Conservation (phyloP, 2,329 filamentous ascomycete genomes). For the Sarocladium oryzae region DNA sequence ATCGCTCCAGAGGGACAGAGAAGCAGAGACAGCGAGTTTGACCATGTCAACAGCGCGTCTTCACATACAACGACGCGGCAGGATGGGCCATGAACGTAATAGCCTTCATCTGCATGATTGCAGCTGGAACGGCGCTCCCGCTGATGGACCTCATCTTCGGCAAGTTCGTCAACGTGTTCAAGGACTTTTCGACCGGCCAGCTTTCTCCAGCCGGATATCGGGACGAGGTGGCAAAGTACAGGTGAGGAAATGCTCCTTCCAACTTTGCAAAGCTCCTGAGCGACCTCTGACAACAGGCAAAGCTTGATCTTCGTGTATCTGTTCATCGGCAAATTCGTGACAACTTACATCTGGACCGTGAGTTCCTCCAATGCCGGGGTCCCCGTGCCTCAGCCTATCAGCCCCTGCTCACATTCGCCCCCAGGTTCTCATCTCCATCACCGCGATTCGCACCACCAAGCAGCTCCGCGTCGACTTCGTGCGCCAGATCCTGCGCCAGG, state of each 20-base stretch:
- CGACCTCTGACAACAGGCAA: too few species aligned
- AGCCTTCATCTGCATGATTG: constrained; percentile 30
- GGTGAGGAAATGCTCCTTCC: constrained; percentile 24
- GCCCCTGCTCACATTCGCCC: neutral
- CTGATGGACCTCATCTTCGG: constrained; percentile 56
- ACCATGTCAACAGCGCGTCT: constrained; percentile 25
- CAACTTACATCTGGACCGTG: constrained; percentile 51
- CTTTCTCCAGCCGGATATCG: constrained; percentile 41
- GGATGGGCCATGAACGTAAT: constrained; percentile 31
- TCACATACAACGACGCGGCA: constrained; percentile 29
- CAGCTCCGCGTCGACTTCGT: constrained; percentile 31
- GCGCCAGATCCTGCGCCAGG: constrained; percentile 38
- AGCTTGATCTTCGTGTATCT: constrained; percentile 53
- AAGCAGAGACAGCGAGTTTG: neutral
- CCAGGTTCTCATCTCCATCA: constrained; percentile 29
- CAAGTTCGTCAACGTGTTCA: constrained; percentile 47
- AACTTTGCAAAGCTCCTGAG: too few species aligned
- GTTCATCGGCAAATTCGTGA: constrained; percentile 46
- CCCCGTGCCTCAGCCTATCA: neutral
- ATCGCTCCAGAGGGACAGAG: neutral
- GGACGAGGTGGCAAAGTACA: constrained; percentile 38
- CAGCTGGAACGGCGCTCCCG: constrained; percentile 34
- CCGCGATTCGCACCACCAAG: constrained; percentile 31
- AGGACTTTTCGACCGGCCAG: constrained; percentile 42
- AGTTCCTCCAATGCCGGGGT: constrained; percentile 10